phyloP scores from a whole-genome alignment of 2,329 filamentous ascomycete species.

The Ophiostoma pallidulum region DNA sequence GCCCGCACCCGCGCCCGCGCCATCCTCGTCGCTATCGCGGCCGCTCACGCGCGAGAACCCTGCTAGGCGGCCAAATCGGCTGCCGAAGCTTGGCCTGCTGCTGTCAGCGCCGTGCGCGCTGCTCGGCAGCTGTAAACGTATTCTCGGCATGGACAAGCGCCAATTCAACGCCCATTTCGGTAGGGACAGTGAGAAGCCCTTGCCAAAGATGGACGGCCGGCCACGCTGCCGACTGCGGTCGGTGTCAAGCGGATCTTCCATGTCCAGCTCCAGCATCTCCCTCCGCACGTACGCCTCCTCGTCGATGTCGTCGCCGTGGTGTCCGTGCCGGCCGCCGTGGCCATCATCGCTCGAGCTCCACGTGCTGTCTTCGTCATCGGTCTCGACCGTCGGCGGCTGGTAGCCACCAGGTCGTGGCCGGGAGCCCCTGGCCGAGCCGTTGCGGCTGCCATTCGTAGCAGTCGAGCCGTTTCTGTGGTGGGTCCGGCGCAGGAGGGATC shows the following conservation, averaged over 20 bases:
- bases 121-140: constrained; percentile 36
- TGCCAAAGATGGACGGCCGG: constrained; percentile 41
- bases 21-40: neutral
- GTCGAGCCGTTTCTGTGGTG: constrained; percentile 32
- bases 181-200: constrained; percentile 42
- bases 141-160: constrained; percentile 33
- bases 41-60: constrained; percentile 11
- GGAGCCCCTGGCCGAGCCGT: constrained; percentile 23
- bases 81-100: constrained; percentile 14
- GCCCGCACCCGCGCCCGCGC: constrained; percentile 12
- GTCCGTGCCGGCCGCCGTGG: constrained; percentile 25
- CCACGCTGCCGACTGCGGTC: constrained; percentile 18
- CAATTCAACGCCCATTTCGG: constrained; percentile 47
- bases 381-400: constrained; percentile 70
- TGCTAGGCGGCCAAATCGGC: constrained; percentile 12
- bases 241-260: constrained; percentile 53
- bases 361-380: constrained; percentile 55
- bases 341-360: constrained; percentile 40
- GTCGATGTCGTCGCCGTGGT: constrained; percentile 30
- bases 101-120: constrained; percentile 10
- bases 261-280: constrained; percentile 83
- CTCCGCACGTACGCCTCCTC: constrained; percentile 58
- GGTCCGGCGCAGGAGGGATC: constrained; percentile 56
- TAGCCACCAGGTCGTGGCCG: constrained; percentile 50
- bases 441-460: constrained; percentile 19